Conservation (phyloP, 2,329 filamentous ascomycete genomes). For the Clathrospora elynae region DNA sequence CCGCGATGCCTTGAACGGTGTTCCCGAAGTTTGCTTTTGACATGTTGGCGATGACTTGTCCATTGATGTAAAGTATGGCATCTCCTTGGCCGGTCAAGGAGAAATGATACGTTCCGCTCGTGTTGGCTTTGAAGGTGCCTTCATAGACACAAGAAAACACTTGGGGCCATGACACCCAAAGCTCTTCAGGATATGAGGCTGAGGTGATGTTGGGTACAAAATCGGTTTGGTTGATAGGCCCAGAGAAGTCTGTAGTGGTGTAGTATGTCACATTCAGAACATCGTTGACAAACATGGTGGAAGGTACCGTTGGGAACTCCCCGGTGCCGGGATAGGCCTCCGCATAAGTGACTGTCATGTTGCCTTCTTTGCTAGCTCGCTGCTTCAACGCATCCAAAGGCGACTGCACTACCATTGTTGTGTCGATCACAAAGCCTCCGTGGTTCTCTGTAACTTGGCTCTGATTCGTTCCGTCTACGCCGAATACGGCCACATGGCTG, state of each 20-base stretch:
- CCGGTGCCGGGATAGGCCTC: conserved; percentile 6
- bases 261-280: too few relatives aligned
- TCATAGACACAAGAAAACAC: too few relatives aligned
- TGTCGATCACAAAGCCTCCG: background rate
- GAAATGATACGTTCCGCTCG: conserved; percentile 1
- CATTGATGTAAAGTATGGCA: conserved; percentile 3
- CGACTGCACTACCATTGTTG: conserved; percentile 1
- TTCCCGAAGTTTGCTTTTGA: conserved; percentile 10
- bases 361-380: conserved; percentile 6
- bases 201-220: too few relatives aligned
- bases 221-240: too few relatives aligned
- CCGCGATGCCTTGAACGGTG: conserved; percentile 2
- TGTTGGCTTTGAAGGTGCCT: too few relatives aligned
- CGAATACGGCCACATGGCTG: too few relatives aligned
- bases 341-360: conserved; percentile 6
- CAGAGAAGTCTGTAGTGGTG: too few relatives aligned
- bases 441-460: too few relatives aligned
- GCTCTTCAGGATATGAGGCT: too few relatives aligned
- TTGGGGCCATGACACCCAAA: too few relatives aligned
- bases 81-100: background rate
- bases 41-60: conserved; percentile 8
- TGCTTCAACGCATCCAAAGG: conserved; percentile 3
- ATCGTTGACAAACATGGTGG: conserved; percentile 3
- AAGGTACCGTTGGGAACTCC: conserved; percentile 3
- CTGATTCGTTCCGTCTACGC: too few relatives aligned